Conservation (phyloP, 2,329 filamentous ascomycete species). For the Fusarium falciforme region DNA sequence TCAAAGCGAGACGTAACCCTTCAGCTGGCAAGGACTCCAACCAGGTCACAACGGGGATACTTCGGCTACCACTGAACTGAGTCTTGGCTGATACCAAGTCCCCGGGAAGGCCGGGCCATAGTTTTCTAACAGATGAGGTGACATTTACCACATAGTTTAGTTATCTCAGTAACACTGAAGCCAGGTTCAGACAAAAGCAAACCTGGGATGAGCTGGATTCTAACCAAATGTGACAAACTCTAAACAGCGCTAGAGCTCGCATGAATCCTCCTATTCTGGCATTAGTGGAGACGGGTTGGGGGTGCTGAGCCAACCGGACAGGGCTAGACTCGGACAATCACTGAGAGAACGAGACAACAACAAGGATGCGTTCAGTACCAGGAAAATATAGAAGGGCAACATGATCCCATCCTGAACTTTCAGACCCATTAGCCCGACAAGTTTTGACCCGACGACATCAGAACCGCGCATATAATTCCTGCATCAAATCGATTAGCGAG, state of each 20-base stretch:
- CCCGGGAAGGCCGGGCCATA: too few relatives aligned
- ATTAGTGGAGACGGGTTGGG: conserved; percentile 1
- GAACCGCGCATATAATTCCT: background rate
- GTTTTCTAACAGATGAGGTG: background rate
- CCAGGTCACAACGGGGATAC: too few relatives aligned
- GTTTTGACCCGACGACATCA: conserved; percentile 1
- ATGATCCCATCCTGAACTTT: conserved; percentile 17
- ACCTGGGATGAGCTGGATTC: background rate
- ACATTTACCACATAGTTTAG: too few relatives aligned
- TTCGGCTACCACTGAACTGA: too few relatives aligned
- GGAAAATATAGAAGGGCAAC: conserved; percentile 28
- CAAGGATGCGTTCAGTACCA: conserved; percentile 8
- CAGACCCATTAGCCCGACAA: conserved; percentile 9
- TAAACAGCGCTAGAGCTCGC: conserved; percentile 12
- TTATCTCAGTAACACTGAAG: too few relatives aligned
- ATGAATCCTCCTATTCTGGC: conserved; percentile 4
- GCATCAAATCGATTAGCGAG: conserved; percentile 2
- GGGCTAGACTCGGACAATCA: conserved; percentile 18
- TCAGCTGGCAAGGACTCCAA: too few relatives aligned
- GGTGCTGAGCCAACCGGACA: conserved; percentile 1
- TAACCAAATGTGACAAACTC: conserved; percentile 12
- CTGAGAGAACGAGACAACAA: conserved; percentile 25
- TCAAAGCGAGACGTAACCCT: too few relatives aligned
- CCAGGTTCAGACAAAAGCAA: background rate
- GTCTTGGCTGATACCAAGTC: too few relatives aligned